These are phyloP conservation scores for Lasiodiplodia sp. DNA, from an alignment of 2,329 filamentous ascomycete genomes.

Conservation along the genomic window DNA sequence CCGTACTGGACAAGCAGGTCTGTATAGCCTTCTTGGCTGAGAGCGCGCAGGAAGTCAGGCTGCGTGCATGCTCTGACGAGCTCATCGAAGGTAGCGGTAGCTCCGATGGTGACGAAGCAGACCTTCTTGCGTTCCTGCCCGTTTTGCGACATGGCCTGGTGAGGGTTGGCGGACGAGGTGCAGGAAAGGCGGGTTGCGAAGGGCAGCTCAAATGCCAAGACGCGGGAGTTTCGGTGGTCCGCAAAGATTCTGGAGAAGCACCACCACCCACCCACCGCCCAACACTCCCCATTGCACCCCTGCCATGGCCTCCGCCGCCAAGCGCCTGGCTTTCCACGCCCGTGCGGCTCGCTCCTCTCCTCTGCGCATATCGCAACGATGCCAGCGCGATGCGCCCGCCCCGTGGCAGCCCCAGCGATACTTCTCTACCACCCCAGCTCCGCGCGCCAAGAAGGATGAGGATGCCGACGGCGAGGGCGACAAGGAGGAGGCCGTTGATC, in stretches of 20 bases:
- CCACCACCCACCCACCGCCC: conserved; percentile 20
- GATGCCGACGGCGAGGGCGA: conserved; percentile 16
- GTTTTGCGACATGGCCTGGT: background rate
- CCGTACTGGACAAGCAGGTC: conserved; percentile 84
- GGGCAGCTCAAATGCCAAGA: conserved; percentile 18
- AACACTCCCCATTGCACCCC: conserved; percentile 13
- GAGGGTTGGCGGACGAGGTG: background rate
- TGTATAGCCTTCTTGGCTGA: conserved; percentile 70
- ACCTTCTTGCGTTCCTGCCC: conserved; percentile 44
- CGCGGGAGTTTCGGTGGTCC: conserved; percentile 13
- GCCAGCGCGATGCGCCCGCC: conserved; percentile 4
- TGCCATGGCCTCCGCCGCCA: conserved; percentile 29
- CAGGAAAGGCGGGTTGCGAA: background rate
- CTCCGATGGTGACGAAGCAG: conserved; percentile 91
- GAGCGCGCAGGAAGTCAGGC: conserved; percentile 66
- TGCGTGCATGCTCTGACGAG: conserved; percentile 73
- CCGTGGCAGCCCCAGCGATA: conserved; percentile 19
- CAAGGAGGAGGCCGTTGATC: background rate
- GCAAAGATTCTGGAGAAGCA: conserved; percentile 29
- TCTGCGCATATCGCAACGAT: background rate
- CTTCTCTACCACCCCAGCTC: conserved; percentile 25
- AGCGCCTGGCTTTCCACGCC: conserved; percentile 28
- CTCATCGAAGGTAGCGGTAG: conserved; percentile 81
- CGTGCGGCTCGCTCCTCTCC: background rate
- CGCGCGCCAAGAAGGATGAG: conserved; percentile 22